Conservation (phyloP, 1,139 yeast species). For the Kurtzmaniella natalensis region DNA sequence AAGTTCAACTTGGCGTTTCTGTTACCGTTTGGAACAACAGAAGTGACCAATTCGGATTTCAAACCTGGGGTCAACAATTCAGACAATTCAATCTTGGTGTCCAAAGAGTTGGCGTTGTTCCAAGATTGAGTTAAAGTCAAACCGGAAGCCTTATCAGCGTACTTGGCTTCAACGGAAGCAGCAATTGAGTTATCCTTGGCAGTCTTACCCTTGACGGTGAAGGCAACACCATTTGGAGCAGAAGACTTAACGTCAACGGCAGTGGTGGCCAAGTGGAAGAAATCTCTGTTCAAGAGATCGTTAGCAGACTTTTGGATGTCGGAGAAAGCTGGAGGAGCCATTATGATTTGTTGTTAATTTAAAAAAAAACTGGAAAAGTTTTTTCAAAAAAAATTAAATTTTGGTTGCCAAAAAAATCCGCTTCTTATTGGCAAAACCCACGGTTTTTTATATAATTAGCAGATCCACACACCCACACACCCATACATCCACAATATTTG, state of each 20-base stretch:
- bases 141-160: constrained; percentile 90
- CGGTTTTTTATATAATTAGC: constrained; percentile 1
- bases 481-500: no score
- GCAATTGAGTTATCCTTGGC: constrained; percentile 78
- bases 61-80: constrained; percentile 94
- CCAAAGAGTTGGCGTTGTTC: constrained; percentile 90
- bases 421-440: no score
- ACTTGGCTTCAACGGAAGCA: constrained; percentile 89
- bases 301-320: constrained; percentile 88
- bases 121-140: constrained; percentile 95
- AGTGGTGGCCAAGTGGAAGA: constrained; percentile 87
- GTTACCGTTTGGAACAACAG: constrained; percentile 82
- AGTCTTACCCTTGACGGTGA: constrained; percentile 92
- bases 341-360: constrained; percentile 16
- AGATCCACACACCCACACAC: no score
- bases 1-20: constrained; percentile 89
- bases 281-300: constrained; percentile 86
- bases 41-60: constrained; percentile 87
- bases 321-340: constrained; percentile 73
- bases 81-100: constrained; percentile 89
- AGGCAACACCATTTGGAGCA: constrained; percentile 95
- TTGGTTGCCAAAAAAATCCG: background rate
- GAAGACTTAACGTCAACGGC: constrained; percentile 85
- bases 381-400: constrained; percentile 3
- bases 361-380: no score